Conservation (phyloP, 768 basidiomycete genomes). For the Dentipellis sp. region DNA sequence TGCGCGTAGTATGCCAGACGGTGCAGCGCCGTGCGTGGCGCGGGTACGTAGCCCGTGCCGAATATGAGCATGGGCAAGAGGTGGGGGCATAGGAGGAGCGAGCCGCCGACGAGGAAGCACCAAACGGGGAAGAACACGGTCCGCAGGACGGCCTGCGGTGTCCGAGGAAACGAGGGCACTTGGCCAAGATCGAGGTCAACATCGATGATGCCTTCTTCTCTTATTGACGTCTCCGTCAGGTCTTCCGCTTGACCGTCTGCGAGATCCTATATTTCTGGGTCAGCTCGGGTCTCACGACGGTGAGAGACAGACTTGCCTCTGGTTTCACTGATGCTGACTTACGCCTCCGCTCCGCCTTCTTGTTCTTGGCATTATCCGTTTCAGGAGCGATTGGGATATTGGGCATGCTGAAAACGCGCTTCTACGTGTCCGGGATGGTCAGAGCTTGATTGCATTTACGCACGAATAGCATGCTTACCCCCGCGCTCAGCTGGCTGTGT, state of each 20-base stretch:
- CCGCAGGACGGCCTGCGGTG: background rate
- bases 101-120: conserved; percentile 10
- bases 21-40: conserved; percentile 5
- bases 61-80: conserved; percentile 4
- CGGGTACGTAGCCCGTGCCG: background rate
- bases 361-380: background rate
- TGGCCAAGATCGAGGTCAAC: too few species aligned
- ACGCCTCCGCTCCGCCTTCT: background rate
- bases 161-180: background rate
- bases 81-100: conserved; percentile 5
- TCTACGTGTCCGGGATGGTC: background rate
- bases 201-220: too few species aligned
- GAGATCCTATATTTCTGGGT: too few species aligned
- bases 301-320: too few species aligned
- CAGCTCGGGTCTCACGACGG: too few species aligned
- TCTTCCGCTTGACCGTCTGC: too few species aligned
- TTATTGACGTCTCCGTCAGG: too few species aligned
- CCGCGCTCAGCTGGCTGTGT: background rate
- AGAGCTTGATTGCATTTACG: background rate
- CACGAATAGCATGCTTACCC: background rate
- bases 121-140: conserved; percentile 9
- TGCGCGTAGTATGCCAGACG: conserved; percentile 14
- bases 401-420: background rate
- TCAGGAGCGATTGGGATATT: background rate
- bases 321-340: background rate